phyloP scores from a whole-genome alignment of 495 filamentous ascomycete species.

The Lasiosphaeriaceae sp. region DNA sequence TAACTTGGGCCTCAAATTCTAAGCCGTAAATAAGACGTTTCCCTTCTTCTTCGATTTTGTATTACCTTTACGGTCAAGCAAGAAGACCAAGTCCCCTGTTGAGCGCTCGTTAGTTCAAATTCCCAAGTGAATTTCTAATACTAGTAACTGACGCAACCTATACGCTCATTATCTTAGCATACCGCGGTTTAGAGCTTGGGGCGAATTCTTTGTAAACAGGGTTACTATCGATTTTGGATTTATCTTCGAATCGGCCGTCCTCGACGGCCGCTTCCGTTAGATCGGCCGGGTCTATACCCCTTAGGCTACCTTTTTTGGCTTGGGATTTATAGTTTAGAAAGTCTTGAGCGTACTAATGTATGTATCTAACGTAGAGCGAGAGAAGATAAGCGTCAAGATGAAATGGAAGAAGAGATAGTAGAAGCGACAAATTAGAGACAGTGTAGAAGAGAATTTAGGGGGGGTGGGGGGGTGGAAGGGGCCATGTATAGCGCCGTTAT shows the following conservation, averaged over 20 bases:
- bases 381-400: not conserved
- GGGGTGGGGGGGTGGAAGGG: no score
- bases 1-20: no score
- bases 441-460: no score
- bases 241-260: not conserved
- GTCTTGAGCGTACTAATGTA: not conserved
- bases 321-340: not conserved
- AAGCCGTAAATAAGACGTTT: no score
- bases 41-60: no score
- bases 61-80: no score
- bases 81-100: no score
- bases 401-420: no score
- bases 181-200: not conserved
- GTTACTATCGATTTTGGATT: not conserved
- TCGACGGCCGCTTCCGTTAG: not conserved
- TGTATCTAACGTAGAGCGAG: not conserved
- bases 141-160: not conserved
- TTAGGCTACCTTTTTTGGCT: not conserved
- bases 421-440: no score
- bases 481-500: no score
- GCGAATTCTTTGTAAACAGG: not conserved
- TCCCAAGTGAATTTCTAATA: constrained; percentile 1
- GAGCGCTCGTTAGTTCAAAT: no score
- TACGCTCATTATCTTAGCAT: not conserved
- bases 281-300: not conserved